phyloP scores from a whole-genome alignment of 805 yeast genomes.

The Maudiozyma saulgeensis region DNA sequence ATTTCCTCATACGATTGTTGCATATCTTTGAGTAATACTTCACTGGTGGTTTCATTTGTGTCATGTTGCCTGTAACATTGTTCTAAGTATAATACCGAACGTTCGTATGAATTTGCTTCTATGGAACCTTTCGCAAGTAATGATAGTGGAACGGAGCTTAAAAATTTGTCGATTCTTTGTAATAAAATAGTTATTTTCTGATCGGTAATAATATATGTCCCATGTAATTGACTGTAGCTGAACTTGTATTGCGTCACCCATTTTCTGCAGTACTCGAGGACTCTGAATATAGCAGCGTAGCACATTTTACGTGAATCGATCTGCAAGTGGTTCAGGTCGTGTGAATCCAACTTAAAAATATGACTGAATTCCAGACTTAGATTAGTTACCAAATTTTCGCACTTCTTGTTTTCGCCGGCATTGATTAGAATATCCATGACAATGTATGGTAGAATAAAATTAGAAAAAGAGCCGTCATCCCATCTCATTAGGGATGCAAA shows the following conservation, averaged over 20 bases:
- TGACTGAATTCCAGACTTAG: conserved; percentile 50
- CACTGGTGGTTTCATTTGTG: not conserved
- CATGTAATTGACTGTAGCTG: conserved; percentile 21
- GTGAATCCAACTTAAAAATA: conserved; percentile 43
- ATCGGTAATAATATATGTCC: conserved; percentile 23
- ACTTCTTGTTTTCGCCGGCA: conserved; percentile 35
- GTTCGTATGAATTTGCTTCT: conserved; percentile 75
- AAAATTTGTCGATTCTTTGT: conserved; percentile 36
- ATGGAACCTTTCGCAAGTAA: conserved; percentile 69
- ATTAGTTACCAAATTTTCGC: conserved; percentile 32
- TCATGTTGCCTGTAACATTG: conserved; percentile 46
- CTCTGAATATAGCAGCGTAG: conserved; percentile 64
- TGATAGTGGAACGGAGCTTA: conserved; percentile 52
- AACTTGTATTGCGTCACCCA: conserved; percentile 47
- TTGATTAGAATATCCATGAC: conserved; percentile 53
- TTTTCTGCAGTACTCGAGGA: conserved; percentile 74
- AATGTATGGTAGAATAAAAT: conserved; percentile 68
- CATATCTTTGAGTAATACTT: conserved; percentile 36
- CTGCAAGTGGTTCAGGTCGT: conserved; percentile 40
- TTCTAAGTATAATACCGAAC: conserved; percentile 80
- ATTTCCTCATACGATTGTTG: conserved; percentile 77
- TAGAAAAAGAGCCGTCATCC: conserved; percentile 60
- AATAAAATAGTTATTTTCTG: conserved; percentile 17
- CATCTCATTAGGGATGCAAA: conserved; percentile 57
- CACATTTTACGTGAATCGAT: conserved; percentile 55